Conservation (phyloP, 495 filamentous ascomycete genomes). For the Filosporella fistucella region DNA sequence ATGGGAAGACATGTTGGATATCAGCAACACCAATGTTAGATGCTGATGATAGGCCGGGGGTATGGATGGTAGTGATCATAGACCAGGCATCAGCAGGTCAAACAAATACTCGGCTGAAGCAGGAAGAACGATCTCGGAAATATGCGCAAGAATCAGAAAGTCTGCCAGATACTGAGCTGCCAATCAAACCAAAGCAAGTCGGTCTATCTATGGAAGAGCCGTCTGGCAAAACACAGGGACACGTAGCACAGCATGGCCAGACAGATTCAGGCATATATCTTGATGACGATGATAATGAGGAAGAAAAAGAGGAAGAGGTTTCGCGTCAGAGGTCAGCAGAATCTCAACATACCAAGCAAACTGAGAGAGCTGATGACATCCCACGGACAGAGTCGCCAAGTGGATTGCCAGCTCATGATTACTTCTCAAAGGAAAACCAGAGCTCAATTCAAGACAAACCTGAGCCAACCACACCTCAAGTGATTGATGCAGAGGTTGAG, state of each 20-base stretch:
- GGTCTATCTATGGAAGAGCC: too few species aligned
- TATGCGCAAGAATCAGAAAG: background rate
- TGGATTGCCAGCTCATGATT: background rate
- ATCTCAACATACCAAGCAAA: background rate
- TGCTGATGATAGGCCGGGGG: background rate
- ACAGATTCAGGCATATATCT: too few species aligned
- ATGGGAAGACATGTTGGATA: background rate
- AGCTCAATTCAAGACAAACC: background rate
- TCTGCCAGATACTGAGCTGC: background rate
- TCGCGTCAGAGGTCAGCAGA: background rate
- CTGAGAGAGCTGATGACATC: background rate
- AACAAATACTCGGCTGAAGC: background rate
- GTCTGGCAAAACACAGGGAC: too few species aligned
- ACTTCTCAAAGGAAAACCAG: too few species aligned
- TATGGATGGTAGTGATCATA: background rate
- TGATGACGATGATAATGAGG: background rate
- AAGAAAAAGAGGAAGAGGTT: background rate
- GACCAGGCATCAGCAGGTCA: background rate
- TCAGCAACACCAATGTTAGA: background rate
- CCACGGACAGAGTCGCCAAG: background rate
- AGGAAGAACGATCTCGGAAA: background rate
- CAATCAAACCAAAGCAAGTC: background rate
- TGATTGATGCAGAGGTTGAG: background rate
- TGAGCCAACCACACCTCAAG: background rate
- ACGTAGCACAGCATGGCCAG: too few species aligned